Conservation (phyloP, 1,284 basidiomycete genomes). For the Apiotrichum gracile region DNA sequence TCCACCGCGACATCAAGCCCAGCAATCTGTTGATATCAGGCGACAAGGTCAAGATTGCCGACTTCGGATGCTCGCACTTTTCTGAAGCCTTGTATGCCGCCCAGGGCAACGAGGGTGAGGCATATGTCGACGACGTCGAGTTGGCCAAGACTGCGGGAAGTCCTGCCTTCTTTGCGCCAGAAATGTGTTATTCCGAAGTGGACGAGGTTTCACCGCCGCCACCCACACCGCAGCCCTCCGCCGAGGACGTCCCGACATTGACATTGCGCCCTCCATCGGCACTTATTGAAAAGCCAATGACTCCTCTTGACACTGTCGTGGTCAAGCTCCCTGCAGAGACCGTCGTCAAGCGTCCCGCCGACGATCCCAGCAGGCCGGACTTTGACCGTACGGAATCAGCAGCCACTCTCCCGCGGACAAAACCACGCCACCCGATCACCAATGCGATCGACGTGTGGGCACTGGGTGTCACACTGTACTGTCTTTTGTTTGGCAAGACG, state of each 20-base stretch:
- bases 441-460: constrained; percentile 99
- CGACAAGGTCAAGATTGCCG: constrained; percentile 89
- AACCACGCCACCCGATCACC: constrained; percentile 65
- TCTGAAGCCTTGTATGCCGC: constrained; percentile 68
- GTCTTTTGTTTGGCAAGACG: constrained; percentile 78
- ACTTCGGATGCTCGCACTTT: constrained; percentile 96
- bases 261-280: constrained; percentile 34
- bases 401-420: constrained; percentile 19
- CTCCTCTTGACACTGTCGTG: too few relatives aligned
- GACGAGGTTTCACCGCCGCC: constrained; percentile 19
- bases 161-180: constrained; percentile 95
- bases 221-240: constrained; percentile 1
- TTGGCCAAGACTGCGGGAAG: constrained; percentile 91
- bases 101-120: constrained; percentile 53
- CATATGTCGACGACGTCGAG: constrained; percentile 70
- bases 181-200: constrained; percentile 62
- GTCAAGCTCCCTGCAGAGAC: too few relatives aligned
- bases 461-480: constrained; percentile 94
- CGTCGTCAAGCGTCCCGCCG: too few relatives aligned
- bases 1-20: constrained; percentile 98
- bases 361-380: too few relatives aligned
- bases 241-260: constrained; percentile 24
- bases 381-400: constrained; percentile 30
- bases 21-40: constrained; percentile 89
- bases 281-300: not conserved